Evolutionary conservation across 345 rosid genomes (phyloP).

Genomic region (Eucalyptus regnans): DNA sequence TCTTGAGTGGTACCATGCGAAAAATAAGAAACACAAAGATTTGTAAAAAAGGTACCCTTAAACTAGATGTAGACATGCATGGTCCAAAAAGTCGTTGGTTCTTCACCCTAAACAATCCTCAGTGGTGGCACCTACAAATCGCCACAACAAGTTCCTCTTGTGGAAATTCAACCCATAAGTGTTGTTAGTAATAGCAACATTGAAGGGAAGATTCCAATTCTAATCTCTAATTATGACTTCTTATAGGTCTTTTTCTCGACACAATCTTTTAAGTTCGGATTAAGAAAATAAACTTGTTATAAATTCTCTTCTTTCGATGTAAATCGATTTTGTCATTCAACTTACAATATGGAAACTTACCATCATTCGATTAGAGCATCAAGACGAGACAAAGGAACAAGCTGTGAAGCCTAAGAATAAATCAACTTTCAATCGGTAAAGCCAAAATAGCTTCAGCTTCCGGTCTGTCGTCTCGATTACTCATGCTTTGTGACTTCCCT

Average conservation of each 20-base stretch:
- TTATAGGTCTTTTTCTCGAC: background rate
- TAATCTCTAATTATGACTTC: background rate
- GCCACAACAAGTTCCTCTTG: accelerated
- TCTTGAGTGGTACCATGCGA: background rate
- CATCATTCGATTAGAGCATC: background rate
- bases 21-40: background rate
- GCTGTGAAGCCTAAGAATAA: accelerated
- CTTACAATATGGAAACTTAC: background rate
- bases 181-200: background rate
- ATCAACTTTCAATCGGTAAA: too few species aligned
- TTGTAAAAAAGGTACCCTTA: background rate
- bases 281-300: background rate
- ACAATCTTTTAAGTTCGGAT: background rate
- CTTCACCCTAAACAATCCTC: background rate
- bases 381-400: background rate
- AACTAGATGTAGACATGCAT: background rate
- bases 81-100: background rate
- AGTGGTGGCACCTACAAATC: background rate
- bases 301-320: background rate
- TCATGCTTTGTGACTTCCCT: background rate
- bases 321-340: background rate
- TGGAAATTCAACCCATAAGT: background rate
- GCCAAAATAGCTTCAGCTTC: accelerated
- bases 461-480: background rate
- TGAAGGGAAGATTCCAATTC: background rate